Conservation (phyloP, 192 early-diverging fungal genomes). For the Geranomyces variabilis region DNA sequence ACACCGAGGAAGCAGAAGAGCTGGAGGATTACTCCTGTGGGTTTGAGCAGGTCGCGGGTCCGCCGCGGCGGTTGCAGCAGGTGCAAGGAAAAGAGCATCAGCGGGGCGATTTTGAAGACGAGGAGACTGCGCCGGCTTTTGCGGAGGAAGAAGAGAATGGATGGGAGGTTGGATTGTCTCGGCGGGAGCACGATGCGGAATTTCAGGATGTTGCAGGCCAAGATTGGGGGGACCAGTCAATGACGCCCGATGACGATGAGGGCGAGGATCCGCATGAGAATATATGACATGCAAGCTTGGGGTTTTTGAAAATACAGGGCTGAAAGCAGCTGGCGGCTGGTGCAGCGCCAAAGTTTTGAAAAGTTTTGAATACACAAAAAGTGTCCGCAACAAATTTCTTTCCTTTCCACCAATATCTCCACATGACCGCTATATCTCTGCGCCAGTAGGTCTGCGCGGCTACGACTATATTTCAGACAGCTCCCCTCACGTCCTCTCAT, state of each 20-base stretch:
- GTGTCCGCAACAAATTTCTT: too few relatives aligned
- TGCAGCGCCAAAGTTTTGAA: too few relatives aligned
- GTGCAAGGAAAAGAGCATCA: not conserved
- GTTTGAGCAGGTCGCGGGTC: not conserved
- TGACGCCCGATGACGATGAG: conserved; percentile 29
- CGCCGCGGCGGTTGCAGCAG: conserved; percentile 5
- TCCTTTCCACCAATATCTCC: too few relatives aligned
- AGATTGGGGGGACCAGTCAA: conserved; percentile 24
- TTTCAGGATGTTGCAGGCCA: conserved; percentile 32
- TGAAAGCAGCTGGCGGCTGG: too few relatives aligned
- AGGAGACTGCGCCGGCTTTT: conserved; percentile 22
- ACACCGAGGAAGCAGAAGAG: not conserved
- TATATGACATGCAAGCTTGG: conserved; percentile 1
- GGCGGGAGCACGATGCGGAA: conserved; percentile 22
- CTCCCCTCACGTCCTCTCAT: too few relatives aligned
- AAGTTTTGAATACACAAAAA: too few relatives aligned
- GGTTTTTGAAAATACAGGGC: too few relatives aligned
- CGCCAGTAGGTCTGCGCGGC: too few relatives aligned
- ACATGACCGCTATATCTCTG: too few relatives aligned
- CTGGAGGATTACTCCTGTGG: conserved; percentile 1
- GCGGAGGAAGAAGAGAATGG: conserved; percentile 28
- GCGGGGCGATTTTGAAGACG: not conserved
- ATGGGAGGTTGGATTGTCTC: conserved; percentile 25
- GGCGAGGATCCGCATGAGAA: conserved; percentile 33
- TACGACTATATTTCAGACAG: too few relatives aligned